Conservation (phyloP, 2,329 filamentous ascomycete species). For the Scedosporium aurantiacum region DNA sequence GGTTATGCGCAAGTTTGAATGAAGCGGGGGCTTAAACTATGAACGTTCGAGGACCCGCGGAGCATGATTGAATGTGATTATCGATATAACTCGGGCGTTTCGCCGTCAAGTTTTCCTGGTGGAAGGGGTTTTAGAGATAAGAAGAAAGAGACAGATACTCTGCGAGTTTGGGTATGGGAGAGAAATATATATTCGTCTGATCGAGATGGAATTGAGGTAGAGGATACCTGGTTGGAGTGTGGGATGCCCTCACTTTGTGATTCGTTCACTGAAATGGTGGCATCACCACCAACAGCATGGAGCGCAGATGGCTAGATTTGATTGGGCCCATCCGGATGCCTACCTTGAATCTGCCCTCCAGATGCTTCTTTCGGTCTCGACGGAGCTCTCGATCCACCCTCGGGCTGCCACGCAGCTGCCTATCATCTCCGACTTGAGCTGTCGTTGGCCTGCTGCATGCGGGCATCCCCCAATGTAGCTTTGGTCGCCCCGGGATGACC, state of each 20-base stretch:
- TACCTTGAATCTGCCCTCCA: background rate
- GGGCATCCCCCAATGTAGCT: background rate
- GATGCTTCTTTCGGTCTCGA: background rate
- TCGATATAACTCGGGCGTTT: no score
- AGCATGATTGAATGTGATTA: no score
- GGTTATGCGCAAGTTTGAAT: background rate
- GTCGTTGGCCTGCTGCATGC: background rate
- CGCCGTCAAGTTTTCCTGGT: no score
- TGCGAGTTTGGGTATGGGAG: no score
- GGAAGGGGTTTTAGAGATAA: background rate
- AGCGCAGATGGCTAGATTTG: background rate
- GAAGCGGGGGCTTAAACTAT: no score
- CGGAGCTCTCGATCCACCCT: background rate
- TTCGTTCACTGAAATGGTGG: background rate
- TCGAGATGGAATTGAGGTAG: no score
- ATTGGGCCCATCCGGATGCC: slow-evolving; percentile 1
- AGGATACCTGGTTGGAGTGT: background rate
- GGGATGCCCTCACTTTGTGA: background rate
- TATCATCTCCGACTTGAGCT: background rate
- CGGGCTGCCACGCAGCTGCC: background rate
- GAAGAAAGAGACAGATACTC: background rate
- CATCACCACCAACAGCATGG: slow-evolving; percentile 1
- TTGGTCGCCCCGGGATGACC: background rate
- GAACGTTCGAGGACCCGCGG: no score
- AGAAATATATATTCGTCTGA: no score